Conservation (phyloP, 805 yeast genomes). For the Clavispora phyllophila region DNA sequence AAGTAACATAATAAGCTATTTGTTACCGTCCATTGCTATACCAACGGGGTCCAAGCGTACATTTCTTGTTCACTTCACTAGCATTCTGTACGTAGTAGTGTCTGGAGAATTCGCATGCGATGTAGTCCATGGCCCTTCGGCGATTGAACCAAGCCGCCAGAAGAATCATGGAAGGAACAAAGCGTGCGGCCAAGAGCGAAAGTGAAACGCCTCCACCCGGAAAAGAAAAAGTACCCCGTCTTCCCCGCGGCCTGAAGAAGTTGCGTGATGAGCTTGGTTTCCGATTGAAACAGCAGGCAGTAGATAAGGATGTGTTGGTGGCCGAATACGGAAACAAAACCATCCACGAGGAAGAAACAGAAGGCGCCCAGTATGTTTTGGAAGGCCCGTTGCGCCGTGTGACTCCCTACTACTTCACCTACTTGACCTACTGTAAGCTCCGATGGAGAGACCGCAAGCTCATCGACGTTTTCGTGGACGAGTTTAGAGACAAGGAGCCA, state of each 20-base stretch:
- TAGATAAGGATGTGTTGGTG: constrained; percentile 39
- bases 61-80: too few relatives aligned
- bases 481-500: constrained; percentile 75
- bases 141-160: background rate
- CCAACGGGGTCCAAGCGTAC: too few relatives aligned
- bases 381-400: constrained; percentile 66
- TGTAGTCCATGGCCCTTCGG: background rate
- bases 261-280: constrained; percentile 45
- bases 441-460: constrained; percentile 88
- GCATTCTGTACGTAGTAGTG: background rate
- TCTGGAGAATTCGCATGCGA: background rate
- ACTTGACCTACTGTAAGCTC: constrained; percentile 83
- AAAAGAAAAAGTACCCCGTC: constrained; percentile 4
- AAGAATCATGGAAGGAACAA: background rate
- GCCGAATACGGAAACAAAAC: constrained; percentile 34
- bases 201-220: background rate
- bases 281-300: constrained; percentile 38
- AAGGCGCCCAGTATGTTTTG: constrained; percentile 51
- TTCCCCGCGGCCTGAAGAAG: constrained; percentile 11
- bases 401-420: constrained; percentile 82
- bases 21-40: too few relatives aligned
- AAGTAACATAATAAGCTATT: too few relatives aligned
- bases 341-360: constrained; percentile 51
- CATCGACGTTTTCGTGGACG: constrained; percentile 74
- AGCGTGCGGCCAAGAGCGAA: background rate